A percentile compares a stretch with the other conserved stretches of the same genome.
phyloP scores from a whole-genome alignment of 2,329 filamentous ascomycete species.

The Diaporthe vexans region DNA sequence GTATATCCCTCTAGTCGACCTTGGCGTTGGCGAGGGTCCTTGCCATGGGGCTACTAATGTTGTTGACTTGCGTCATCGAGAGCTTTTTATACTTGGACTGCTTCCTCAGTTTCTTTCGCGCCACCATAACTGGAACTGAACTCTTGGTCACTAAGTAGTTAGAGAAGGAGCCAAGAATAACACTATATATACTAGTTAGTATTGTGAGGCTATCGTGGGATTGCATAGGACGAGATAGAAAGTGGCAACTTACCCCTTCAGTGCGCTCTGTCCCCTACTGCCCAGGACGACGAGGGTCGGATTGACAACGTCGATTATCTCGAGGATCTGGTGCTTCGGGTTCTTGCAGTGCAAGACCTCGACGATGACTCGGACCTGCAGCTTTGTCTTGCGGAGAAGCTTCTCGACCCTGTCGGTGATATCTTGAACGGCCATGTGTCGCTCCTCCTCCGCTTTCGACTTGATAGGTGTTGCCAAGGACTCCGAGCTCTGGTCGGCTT shows the following conservation, averaged over 20 bases:
- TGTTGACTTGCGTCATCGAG: slow-evolving; percentile 83
- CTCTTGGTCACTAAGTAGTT: slow-evolving; percentile 98
- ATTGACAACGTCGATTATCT: slow-evolving; percentile 94
- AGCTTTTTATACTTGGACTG: slow-evolving; percentile 84
- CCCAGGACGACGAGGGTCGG: slow-evolving; percentile 95
- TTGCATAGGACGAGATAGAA: not conserved
- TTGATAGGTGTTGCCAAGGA: slow-evolving; percentile 23
- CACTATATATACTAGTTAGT: slow-evolving; percentile 70
- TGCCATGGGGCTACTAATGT: slow-evolving; percentile 78
- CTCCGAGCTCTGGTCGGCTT: slow-evolving; percentile 24
- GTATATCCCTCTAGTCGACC: slow-evolving; percentile 65
- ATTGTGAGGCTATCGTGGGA: no score
- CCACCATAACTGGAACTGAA: slow-evolving; percentile 97
- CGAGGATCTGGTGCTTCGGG: slow-evolving; percentile 94
- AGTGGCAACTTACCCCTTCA: slow-evolving; percentile 82
- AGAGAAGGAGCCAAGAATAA: slow-evolving; percentile 94
- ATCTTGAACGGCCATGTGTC: slow-evolving; percentile 83
- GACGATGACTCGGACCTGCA: slow-evolving; percentile 93
- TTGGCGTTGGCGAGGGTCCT: slow-evolving; percentile 79
- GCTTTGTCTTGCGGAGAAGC: slow-evolving; percentile 87
- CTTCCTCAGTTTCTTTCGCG: slow-evolving; percentile 89
- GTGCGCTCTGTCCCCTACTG: slow-evolving; percentile 88
- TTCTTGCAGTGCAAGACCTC: slow-evolving; percentile 99
- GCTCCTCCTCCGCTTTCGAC: slow-evolving; percentile 79
- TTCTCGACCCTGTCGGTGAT: slow-evolving; percentile 90